phyloP scores from a whole-genome alignment of 495 filamentous ascomycete species.

The Parmelia sp. region DNA sequence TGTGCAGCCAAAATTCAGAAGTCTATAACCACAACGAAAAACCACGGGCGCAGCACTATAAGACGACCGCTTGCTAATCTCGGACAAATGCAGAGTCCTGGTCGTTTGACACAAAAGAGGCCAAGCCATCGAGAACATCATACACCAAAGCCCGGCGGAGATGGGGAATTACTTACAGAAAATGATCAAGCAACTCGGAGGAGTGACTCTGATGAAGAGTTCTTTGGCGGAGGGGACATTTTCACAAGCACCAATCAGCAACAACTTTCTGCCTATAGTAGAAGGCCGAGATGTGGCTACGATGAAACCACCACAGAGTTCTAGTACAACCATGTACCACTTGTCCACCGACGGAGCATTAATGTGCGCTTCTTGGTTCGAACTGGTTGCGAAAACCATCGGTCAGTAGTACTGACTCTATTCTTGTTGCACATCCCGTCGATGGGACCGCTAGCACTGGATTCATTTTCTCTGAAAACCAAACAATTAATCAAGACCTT shows the following conservation, averaged over 20 bases:
- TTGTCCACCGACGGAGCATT: not conserved
- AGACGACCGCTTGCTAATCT: slow-evolving; percentile 9
- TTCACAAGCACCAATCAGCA: slow-evolving; percentile 24
- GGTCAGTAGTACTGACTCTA: not conserved
- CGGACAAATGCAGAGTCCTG: slow-evolving; percentile 3
- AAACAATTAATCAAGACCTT: not conserved
- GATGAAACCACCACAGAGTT: slow-evolving; percentile 16
- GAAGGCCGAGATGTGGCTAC: not conserved
- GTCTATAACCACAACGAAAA: not conserved
- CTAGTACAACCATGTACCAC: not conserved
- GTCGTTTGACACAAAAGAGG: not conserved
- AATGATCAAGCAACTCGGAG: not conserved
- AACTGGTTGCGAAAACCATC: not conserved
- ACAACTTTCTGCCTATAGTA: slow-evolving; percentile 1
- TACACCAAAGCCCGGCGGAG: not conserved
- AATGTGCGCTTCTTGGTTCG: not conserved
- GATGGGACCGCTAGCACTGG: not conserved
- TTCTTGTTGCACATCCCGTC: not conserved
- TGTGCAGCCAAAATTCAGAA: not conserved
- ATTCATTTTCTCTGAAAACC: not conserved
- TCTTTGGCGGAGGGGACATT: slow-evolving; percentile 21
- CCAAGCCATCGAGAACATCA: not conserved
- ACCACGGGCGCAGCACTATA: not conserved
- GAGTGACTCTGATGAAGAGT: slow-evolving; percentile 15
- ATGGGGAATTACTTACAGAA: not conserved